Evolutionary conservation across 2,329 filamentous ascomycete species (phyloP).

Genomic region (Claviceps pazoutovae): DNA sequence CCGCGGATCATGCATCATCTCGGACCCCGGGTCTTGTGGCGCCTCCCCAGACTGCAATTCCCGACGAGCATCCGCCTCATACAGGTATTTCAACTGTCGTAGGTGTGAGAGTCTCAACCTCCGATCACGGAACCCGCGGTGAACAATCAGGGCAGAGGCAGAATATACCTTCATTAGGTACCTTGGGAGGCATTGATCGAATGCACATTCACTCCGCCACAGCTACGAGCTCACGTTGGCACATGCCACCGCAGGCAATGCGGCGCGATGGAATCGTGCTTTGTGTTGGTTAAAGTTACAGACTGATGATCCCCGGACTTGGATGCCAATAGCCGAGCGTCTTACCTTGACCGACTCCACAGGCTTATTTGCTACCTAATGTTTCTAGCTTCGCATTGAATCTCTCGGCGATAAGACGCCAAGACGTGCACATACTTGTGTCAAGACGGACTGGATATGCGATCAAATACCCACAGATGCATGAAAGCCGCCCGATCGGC

Average conservation of each 20-base stretch:
- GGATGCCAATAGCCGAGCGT: neutral
- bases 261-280: neutral
- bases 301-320: neutral
- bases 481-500: neutral
- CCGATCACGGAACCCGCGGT: neutral
- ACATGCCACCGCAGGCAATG: neutral
- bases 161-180: neutral
- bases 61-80: neutral
- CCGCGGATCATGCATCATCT: conserved; percentile 2
- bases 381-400: neutral
- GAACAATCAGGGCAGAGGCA: neutral
- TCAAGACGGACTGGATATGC: neutral
- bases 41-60: neutral
- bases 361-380: neutral
- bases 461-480: neutral
- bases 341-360: no score
- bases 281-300: neutral
- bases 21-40: conserved; percentile 1
- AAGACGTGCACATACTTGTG: neutral
- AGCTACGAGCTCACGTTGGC: neutral
- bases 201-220: neutral
- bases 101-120: no score
- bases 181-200: no score
- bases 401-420: neutral
- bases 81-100: no score